These are phyloP conservation scores for Wickerhamiella kazuoi DNA, from an alignment of 805 yeast genomes.

Conservation along the genomic window DNA sequence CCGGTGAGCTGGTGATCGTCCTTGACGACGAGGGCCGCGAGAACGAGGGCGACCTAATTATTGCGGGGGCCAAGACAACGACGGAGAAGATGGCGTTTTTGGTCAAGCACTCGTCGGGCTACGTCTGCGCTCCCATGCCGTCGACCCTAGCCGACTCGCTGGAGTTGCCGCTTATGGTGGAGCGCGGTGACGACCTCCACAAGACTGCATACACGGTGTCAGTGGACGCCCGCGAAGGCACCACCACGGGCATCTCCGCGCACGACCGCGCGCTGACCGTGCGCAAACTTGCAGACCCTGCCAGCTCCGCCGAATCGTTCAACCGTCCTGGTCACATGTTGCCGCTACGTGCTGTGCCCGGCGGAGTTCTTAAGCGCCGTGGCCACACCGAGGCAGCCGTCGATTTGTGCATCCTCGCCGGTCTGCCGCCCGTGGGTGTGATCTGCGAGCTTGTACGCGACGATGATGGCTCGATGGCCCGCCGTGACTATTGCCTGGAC, in stretches of 20 bases:
- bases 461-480: conserved; percentile 89
- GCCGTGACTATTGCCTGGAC: conserved; percentile 65
- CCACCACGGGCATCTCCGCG: conserved; percentile 95
- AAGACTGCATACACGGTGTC: conserved; percentile 95
- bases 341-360: conserved; percentile 81
- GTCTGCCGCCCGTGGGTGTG: conserved; percentile 70
- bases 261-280: conserved; percentile 83
- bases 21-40: conserved; percentile 94
- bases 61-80: conserved; percentile 72
- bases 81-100: conserved; percentile 85
- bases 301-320: conserved; percentile 43
- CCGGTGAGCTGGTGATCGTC: conserved; percentile 78
- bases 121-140: conserved; percentile 79
- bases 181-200: conserved; percentile 57
- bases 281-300: conserved; percentile 44
- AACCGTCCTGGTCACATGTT: conserved; percentile 87
- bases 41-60: conserved; percentile 91
- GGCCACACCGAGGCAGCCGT: conserved; percentile 98
- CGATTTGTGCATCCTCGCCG: conserved; percentile 62
- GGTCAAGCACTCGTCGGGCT: conserved; percentile 60
- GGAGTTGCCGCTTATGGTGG: conserved; percentile 62
- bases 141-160: conserved; percentile 61
- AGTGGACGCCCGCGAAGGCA: conserved; percentile 68
- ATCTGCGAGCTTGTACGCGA: conserved; percentile 90
- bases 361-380: conserved; percentile 60